These are phyloP conservation scores for Cladosporium austrohemisphaericum DNA, from an alignment of 2,329 filamentous ascomycete genomes.

Conservation along the genomic window DNA sequence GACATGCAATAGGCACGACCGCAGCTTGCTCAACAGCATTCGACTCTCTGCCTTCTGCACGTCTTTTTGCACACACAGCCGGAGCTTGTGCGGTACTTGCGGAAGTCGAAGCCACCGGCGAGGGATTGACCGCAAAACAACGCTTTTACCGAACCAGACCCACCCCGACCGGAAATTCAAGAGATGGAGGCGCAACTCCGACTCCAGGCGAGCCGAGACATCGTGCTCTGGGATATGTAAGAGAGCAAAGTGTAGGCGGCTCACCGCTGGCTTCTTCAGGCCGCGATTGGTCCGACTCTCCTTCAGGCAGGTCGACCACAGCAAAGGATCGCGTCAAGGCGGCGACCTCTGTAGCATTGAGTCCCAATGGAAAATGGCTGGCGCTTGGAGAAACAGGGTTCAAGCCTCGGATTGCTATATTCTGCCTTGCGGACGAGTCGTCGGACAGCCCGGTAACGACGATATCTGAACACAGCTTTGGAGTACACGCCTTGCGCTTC, in stretches of 20 bases:
- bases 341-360: slow-evolving; percentile 84
- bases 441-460: slow-evolving; percentile 80
- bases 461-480: slow-evolving; percentile 84
- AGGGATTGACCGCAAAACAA: slow-evolving; percentile 60
- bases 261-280: slow-evolving; percentile 39
- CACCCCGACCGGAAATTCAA: slow-evolving; percentile 16
- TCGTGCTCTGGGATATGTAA: slow-evolving; percentile 22
- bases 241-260: slow-evolving; percentile 42
- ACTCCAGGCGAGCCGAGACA: slow-evolving; percentile 26
- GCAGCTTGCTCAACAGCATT: slow-evolving; percentile 81
- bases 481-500: slow-evolving; percentile 84
- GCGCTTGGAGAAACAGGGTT: slow-evolving; percentile 95
- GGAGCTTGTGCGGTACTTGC: slow-evolving; percentile 92
- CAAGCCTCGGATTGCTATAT: slow-evolving; percentile 84
- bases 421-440: slow-evolving; percentile 70
- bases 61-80: slow-evolving; percentile 81
- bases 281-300: slow-evolving; percentile 56
- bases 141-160: slow-evolving; percentile 76
- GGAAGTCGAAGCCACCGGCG: slow-evolving; percentile 58
- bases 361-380: slow-evolving; percentile 78
- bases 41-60: slow-evolving; percentile 67
- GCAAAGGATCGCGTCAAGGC: slow-evolving; percentile 92
- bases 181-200: slow-evolving; percentile 25
- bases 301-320: slow-evolving; percentile 69
- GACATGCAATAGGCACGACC: slow-evolving; percentile 86